These are phyloP conservation scores for Backusella macrospora DNA, from an alignment of 192 early-diverging fungal genomes.

Conservation along the genomic window DNA sequence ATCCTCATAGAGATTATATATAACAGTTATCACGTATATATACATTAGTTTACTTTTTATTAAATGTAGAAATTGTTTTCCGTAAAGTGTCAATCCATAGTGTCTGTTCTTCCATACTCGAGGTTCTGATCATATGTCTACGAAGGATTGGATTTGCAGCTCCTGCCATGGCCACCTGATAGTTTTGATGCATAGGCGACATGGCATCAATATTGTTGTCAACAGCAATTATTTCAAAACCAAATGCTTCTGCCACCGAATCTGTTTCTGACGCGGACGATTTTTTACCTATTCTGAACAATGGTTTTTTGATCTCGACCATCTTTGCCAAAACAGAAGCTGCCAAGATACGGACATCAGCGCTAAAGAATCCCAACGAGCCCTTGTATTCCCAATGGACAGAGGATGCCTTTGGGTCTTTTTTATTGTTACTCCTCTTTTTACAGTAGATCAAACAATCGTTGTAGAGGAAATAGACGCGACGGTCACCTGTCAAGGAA, in stretches of 20 bases:
- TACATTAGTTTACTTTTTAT: not conserved
- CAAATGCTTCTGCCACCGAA: constrained; percentile 5
- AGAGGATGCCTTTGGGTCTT: too few species aligned
- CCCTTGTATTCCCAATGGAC: constrained; percentile 29
- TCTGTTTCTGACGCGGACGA: not conserved
- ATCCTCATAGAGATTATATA: too few species aligned
- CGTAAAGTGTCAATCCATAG: constrained; percentile 20
- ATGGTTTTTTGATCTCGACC: constrained; percentile 8
- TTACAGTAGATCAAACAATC: constrained; percentile 29
- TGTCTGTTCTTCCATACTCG: constrained; percentile 12
- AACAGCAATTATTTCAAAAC: constrained; percentile 21
- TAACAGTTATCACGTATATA: too few species aligned
- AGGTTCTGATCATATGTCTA: constrained; percentile 21
- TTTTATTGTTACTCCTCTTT: constrained; percentile 4
- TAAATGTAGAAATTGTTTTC: not conserved
- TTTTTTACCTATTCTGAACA: constrained; percentile 13
- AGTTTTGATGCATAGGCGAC: not conserved
- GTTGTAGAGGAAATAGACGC: constrained; percentile 34
- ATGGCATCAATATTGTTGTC: constrained; percentile 8
- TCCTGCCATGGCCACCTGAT: not conserved
- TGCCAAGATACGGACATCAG: not conserved
- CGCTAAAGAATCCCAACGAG: not conserved
- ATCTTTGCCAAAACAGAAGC: not conserved
- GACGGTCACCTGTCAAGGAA: not conserved
- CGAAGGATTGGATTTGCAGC: not conserved